Evolutionary conservation across 2,329 filamentous ascomycete genomes (phyloP), one percentile per base, ranked within the genome.

Genomic region (Paraphaeosphaeria sporulosa): DNA sequence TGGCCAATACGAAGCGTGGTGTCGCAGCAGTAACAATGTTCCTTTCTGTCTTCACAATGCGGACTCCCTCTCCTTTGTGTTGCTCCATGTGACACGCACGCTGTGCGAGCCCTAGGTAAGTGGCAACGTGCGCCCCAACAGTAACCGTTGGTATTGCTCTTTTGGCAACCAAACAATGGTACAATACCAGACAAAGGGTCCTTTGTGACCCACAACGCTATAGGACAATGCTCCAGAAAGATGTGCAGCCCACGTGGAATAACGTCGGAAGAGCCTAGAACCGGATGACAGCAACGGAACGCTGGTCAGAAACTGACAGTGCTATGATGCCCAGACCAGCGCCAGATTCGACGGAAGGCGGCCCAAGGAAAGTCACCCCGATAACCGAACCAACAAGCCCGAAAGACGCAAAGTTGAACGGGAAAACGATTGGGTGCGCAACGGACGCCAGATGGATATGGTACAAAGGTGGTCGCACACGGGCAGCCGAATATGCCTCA

Each of bases 1-100:
- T 46, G 51, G 60, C 59, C 27, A 64, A 62, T 43, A 51, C 47
- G 48, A 62, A 58, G 32, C 25, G 30, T 30, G 59, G 57, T 40
- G 49, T 52, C 34, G 49, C 49, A 58, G 19, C 46, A 50, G 13
- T 4, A 48, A 47, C 56, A 62, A 58, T 17, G 42, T 57, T 47
- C 32, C 19, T 49, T 23, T 21, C 27, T 36, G 40, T 36, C 17
- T 46, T 46, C 10, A 25, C 42, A 25, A 19, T 32, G 52, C 27
- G 42, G 30, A 10, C 8, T 36, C n/a, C 3, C n/a, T 55, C 21
- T 46, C 42, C 46, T 55, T 27, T 23, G 19, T 13, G n/a, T 19
- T 46, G 19, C 36, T 19, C 30, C 8, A 25, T 36, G 27, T 55
- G 47, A 50, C 47, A 30, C 5, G 30, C 30, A 34, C 40, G 15